These are phyloP conservation scores for Phlebiopsis flavidoalba DNA, from an alignment of 768 basidiomycete genomes.

Conservation along the genomic window DNA sequence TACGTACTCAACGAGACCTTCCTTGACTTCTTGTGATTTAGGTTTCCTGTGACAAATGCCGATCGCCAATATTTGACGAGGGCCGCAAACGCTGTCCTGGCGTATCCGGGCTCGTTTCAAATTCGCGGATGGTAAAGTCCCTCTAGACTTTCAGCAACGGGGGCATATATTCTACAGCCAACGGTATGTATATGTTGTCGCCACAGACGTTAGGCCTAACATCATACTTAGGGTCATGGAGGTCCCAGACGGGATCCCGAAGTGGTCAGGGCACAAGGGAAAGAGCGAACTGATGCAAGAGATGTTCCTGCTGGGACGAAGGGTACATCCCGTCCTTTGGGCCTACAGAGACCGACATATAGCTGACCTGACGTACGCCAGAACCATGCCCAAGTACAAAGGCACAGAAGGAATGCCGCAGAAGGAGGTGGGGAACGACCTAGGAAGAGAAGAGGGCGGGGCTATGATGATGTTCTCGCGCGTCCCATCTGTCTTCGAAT, in stretches of 20 bases:
- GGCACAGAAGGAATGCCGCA: constrained; percentile 25
- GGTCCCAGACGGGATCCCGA: constrained; percentile 25
- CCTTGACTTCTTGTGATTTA: background rate
- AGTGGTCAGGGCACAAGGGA: constrained; percentile 27
- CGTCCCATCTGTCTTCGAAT: background rate
- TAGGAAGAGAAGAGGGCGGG: background rate
- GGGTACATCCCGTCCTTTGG: constrained; percentile 13
- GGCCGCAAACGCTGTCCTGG: constrained; percentile 28
- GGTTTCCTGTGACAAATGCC: constrained; percentile 26
- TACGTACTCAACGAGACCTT: background rate
- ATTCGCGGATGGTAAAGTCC: constrained; percentile 22
- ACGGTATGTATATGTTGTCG: constrained; percentile 8
- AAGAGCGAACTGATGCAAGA: constrained; percentile 22
- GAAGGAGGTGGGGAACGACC: constrained; percentile 11
- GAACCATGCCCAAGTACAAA: constrained; percentile 21
- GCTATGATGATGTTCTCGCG: background rate
- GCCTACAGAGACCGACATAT: too few species aligned
- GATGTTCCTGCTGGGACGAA: constrained; percentile 16
- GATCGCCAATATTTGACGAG: constrained; percentile 29
- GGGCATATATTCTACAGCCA: constrained; percentile 27
- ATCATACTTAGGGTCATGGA: constrained; percentile 22
- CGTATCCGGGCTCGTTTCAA: constrained; percentile 26
- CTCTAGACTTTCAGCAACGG: constrained; percentile 23
- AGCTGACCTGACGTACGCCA: background rate
- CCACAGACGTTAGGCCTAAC: background rate